Base-by-base conservation (phyloP, 192 early-diverging fungal genomes). In the Diversispora eburnea region DNA sequence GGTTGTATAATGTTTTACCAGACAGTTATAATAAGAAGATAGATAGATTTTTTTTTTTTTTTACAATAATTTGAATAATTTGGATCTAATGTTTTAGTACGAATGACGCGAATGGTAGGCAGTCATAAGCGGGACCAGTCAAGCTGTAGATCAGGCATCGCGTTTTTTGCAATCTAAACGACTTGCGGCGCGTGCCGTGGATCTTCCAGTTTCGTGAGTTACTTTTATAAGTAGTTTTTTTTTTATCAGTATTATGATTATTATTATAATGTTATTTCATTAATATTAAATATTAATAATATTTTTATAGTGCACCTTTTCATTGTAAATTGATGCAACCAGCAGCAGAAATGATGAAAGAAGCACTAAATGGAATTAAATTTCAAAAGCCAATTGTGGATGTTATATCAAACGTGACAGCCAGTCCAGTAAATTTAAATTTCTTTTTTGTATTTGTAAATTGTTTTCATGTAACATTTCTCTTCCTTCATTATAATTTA, bases 371-470 rank as follows among this genome's bases (percentile, higher is more conserved):
- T n/a, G 78, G 78, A 52, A 82, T 90, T 9, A 85, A 89, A 51
- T 90, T 98, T 47, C 59, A 84, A n/a, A 81, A 84, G 42, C 95
- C 94, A 47, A 66, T 78, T 12, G 90, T 96, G 56, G 88, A 94
- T 48, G 91, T 98, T 17, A 89, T 98, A 45, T 95, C 94, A 9
- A 98, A 98, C 79, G 94, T 95, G 20, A 95, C 94, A 4, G 94
- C 90, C 10, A 78, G 79, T 43, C 95, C 97, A 9, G 89, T 97
- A 82, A 78, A 78, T 80, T 3, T n/a, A 55, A 49, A 54, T 46
- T 58, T 12, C 22, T 19, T 2, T 59, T 59, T 25, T 41, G 12
- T 45, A 45, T 7, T 33, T 41, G 7, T 15, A 72, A 51, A 17
- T 46, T 6, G 5, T 17, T 19, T 19, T 19, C 25, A 1, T 12